phyloP scores from a whole-genome alignment of 306 rosid species.

The Vicia villosa region DNA sequence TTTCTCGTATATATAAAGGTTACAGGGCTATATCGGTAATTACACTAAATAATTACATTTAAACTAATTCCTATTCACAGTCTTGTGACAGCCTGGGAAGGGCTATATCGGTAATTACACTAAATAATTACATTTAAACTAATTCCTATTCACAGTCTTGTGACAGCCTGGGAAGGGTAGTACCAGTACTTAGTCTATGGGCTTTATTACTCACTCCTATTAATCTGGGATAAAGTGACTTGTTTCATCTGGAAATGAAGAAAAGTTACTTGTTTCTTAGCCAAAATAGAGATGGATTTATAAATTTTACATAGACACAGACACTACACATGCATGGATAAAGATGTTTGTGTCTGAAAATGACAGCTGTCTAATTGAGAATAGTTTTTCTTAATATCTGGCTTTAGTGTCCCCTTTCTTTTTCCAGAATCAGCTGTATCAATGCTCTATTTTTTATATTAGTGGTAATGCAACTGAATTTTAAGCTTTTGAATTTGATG shows the following conservation, averaged over 20 bases:
- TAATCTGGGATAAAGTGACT: slow-evolving; percentile 11
- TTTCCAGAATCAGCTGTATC: slow-evolving; percentile 66
- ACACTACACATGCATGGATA: background rate
- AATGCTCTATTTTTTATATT: slow-evolving; percentile 76
- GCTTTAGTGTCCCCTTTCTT: slow-evolving; percentile 46
- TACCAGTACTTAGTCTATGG: slow-evolving; percentile 18
- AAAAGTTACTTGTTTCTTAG: background rate
- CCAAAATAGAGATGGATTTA: slow-evolving; percentile 15
- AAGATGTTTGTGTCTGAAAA: slow-evolving; percentile 34
- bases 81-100: no score
- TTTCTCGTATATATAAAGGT: no score
- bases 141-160: no score
- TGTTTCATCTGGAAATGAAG: slow-evolving; percentile 26
- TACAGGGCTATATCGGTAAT: no score
- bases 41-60: no score
- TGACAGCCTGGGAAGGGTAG: slow-evolving; percentile 11
- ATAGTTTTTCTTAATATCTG: slow-evolving; percentile 35
- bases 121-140: no score
- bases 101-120: no score
- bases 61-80: no score
- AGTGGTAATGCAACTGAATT: slow-evolving; percentile 81
- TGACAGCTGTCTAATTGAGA: slow-evolving; percentile 24
- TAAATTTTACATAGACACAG: slow-evolving; percentile 14
- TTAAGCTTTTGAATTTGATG: slow-evolving; percentile 94
- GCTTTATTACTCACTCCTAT: background rate